Base-by-base conservation (phyloP, 31 red algal genomes). In the Asparagopsis taxiformis region DNA sequence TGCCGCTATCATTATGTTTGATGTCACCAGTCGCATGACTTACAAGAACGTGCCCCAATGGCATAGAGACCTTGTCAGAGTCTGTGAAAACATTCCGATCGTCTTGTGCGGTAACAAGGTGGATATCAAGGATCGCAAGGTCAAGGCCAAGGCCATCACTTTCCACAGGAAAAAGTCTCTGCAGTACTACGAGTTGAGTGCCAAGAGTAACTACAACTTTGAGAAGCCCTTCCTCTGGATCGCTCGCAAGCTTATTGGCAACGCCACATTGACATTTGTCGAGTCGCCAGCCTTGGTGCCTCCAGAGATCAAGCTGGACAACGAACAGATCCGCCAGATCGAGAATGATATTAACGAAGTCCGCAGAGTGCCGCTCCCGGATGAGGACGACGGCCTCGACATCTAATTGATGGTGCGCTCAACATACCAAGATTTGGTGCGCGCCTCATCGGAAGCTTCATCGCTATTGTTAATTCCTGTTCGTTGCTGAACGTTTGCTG, bases 161-260 rank as follows among this genome's bases (percentile, higher is more conserved):
- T 99, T 96, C 65, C 97, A 99, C 55, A 77, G 97, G 50, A 99
- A 99, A 68, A 99, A 99, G 87, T 95, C 93, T 43, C 91, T 99
- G 16, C 92, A 95, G 82, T 99, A 99, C 78, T 94, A 92, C 55
- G 97, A 99, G 36, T 82, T 95, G 26, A 93, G 88, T 57, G 97
- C 97, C n/a, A 99, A 99, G 84, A 85, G 74, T 59, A 99, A 99
- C 82, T 99, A 99, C 82, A 99, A 99, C 62, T 94, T 99, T 51
- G 97, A 99, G 83, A 99, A 99, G 83, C 97, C 97, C 10, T 99
- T 99, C 87, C 77, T 99, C 19, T 99, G 97, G 97, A 90, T 99
- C 58, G 97, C 97, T 13, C 87, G 97, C 64, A 99, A 99, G 81
- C 82, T 99, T 16, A 90, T 89, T 35, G 97, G 88, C 36, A 88